These are phyloP conservation scores for Elymus sibiricus DNA, from an alignment of 176 grass and related monocot species.

Conservation along the genomic window DNA sequence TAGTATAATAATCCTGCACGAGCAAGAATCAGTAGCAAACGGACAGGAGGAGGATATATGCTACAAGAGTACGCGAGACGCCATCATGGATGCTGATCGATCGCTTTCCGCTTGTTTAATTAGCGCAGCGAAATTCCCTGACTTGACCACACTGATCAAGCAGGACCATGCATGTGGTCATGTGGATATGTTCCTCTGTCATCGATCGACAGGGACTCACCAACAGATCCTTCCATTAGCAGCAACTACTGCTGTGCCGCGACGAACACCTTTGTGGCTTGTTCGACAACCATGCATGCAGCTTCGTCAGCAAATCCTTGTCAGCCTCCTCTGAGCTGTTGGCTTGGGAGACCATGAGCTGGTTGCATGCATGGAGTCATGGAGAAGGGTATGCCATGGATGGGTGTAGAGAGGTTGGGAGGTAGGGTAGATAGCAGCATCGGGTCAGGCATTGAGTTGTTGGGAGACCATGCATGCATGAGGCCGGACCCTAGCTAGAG, in stretches of 20 bases:
- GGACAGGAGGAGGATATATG: neutral
- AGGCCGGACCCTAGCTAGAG: neutral
- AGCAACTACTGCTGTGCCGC: neutral
- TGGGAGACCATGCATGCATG: constrained; percentile 24
- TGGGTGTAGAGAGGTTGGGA: neutral
- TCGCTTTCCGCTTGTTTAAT: constrained; percentile 8
- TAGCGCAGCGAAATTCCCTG: neutral
- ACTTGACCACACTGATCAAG: constrained; percentile 1
- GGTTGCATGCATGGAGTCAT: neutral
- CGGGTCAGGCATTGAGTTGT: constrained; percentile 10
- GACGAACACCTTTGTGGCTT: neutral
- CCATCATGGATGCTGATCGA: constrained; percentile 10
- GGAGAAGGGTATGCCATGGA: neutral
- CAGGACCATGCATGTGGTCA: neutral
- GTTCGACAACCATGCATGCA: neutral
- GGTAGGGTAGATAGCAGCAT: constrained; percentile 25
- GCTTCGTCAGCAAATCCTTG: neutral
- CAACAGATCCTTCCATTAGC: constrained; percentile 45
- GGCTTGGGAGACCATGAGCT: too few relatives aligned
- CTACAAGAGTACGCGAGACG: neutral
- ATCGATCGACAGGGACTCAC: constrained; percentile 26
- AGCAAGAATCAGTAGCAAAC: neutral
- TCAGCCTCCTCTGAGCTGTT: too few relatives aligned
- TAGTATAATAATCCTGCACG: too few relatives aligned
- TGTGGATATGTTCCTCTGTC: neutral